Conservation (phyloP, 805 yeast species). For the Myxozyma lipomycoides region DNA sequence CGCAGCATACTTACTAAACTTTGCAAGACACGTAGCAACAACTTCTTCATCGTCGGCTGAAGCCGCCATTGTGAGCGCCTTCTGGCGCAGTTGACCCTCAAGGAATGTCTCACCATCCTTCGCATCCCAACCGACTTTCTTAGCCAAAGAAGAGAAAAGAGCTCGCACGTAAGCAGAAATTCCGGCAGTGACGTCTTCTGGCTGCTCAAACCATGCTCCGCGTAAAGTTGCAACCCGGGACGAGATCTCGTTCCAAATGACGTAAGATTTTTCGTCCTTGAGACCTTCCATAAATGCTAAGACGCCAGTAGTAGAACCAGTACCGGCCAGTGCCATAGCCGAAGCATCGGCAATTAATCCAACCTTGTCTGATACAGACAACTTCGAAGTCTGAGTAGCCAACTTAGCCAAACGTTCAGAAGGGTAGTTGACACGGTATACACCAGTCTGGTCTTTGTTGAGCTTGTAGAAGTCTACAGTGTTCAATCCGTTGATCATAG, state of each 20-base stretch:
- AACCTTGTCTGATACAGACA: constrained; percentile 72
- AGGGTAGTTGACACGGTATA: constrained; percentile 68
- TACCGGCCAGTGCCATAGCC: constrained; percentile 67
- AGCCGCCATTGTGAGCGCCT: constrained; percentile 58
- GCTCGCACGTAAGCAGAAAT: constrained; percentile 51
- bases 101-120: constrained; percentile 51
- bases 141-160: constrained; percentile 49
- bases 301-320: constrained; percentile 57
- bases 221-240: constrained; percentile 38
- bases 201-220: constrained; percentile 39
- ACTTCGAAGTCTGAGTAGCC: constrained; percentile 45
- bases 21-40: constrained; percentile 43
- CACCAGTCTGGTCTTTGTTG: constrained; percentile 70
- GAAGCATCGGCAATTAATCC: constrained; percentile 79
- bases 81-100: constrained; percentile 58
- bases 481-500: constrained; percentile 19
- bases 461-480: constrained; percentile 53
- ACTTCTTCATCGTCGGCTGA: constrained; percentile 48
- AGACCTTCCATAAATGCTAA: constrained; percentile 57
- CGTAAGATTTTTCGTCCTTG: constrained; percentile 46
- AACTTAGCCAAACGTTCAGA: constrained; percentile 65
- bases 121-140: constrained; percentile 60
- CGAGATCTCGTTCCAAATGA: constrained; percentile 56
- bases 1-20: constrained; percentile 38
- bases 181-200: constrained; percentile 43